A percentile compares a stretch with the other conserved stretches of the same genome.
phyloP scores from a whole-genome alignment of 1,139 yeast species.

The Nakaseomyces nivariensis region DNA sequence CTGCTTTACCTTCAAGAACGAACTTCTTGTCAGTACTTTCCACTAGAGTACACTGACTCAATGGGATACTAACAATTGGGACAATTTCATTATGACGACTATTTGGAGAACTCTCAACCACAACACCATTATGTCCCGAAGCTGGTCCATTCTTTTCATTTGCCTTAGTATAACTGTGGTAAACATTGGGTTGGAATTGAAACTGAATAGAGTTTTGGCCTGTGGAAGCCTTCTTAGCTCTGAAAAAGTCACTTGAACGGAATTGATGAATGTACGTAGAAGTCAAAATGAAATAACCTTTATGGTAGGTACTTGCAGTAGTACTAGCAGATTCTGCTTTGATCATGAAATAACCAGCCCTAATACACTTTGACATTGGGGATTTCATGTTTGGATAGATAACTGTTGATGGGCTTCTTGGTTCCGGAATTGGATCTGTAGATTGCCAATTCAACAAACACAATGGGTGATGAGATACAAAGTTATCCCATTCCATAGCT shows the following conservation, averaged over 20 bases:
- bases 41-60: slow-evolving; percentile 33
- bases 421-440: slow-evolving; percentile 39
- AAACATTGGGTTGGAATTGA: slow-evolving; percentile 4
- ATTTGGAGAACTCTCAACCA: background rate
- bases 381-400: slow-evolving; percentile 45
- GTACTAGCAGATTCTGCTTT: slow-evolving; percentile 50
- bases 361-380: slow-evolving; percentile 42
- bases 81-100: slow-evolving; percentile 9
- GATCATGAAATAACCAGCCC: slow-evolving; percentile 45
- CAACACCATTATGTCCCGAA: slow-evolving; percentile 1
- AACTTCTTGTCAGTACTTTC: slow-evolving; percentile 31
- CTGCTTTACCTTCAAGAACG: slow-evolving; percentile 20
- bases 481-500: slow-evolving; percentile 66
- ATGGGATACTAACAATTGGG: slow-evolving; percentile 35
- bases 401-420: slow-evolving; percentile 40
- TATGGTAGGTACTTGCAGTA: slow-evolving; percentile 38
- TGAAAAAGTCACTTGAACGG: slow-evolving; percentile 45
- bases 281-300: slow-evolving; percentile 64
- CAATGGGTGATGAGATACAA: slow-evolving; percentile 44
- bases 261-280: slow-evolving; percentile 66
- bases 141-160: slow-evolving; percentile 3
- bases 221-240: slow-evolving; percentile 6
- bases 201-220: slow-evolving; percentile 8
- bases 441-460: slow-evolving; percentile 36
- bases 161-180: slow-evolving; percentile 10